Evolutionary conservation across 169 alveolate species (phyloP), one percentile per base, ranked within the genome.

Genomic region (Babesia gibsoni): DNA sequence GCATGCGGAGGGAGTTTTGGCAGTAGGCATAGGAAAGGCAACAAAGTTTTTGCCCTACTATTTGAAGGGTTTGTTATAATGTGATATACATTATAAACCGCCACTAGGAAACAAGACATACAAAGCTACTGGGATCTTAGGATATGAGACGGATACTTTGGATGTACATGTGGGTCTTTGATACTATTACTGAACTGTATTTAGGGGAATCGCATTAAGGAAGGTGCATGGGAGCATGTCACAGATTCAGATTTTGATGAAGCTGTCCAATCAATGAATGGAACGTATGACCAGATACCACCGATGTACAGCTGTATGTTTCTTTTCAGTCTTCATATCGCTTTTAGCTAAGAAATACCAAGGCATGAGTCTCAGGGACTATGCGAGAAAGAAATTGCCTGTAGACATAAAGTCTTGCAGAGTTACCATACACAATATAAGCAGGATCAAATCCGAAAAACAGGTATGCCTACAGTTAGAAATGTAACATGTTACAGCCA

Each of bases 121-220:
- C 52, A 46, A 73, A 52, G 88, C 88, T 22, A 25, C 81, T 20
- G 82, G 83, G 4, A 54, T 74, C 6, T 73, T 87, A 25, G 92
- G 92, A 0, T 56, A 57, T 42, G 92, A 87, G 58, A 87, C 92
- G 16, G 90, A 87, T 48, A 82, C 92, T 6, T 49, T 80, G 14
- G 90, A 87, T 52, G 36, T 68, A 9, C 46, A 67, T 27, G 87
- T 73, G 18, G 35, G 83, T 27, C 20, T 6, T 27, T 46, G 59
- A 8, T 14, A 50, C 39, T 12, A n/a, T 8, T 7, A 32, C 7
- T 3, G 32, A 45, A 25, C 8, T 12, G 48, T 7, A 3, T 2
- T 0, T 49, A 79, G 88, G 88, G 88, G 22, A 35, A 77, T n/a
- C 37, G 25, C 22, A 30, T 67, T 22, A 22, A 67, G 46, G 57